These are phyloP conservation scores for Xerocomellus chrysenteron DNA, from an alignment of 768 basidiomycete species.

Conservation along the genomic window DNA sequence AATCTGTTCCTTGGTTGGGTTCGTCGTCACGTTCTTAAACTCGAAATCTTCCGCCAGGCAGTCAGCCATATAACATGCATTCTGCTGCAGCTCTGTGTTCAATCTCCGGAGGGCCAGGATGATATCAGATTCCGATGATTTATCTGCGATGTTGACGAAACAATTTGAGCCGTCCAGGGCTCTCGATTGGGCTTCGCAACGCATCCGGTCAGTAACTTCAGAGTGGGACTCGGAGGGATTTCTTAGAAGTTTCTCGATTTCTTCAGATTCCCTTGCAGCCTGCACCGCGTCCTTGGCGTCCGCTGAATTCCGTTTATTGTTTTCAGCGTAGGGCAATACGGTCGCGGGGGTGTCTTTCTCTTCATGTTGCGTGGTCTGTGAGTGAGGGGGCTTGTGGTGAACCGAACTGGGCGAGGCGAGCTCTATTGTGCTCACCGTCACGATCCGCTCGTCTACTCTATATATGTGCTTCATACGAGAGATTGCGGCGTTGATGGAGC, in stretches of 20 bases:
- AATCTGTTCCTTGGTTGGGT: not conserved
- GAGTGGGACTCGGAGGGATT: not conserved
- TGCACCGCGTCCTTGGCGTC: not conserved
- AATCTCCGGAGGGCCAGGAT: slow-evolving; percentile 4
- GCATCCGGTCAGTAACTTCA: slow-evolving; percentile 1
- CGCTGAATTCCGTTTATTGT: not conserved
- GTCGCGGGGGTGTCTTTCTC: not conserved
- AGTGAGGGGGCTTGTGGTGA: not conserved
- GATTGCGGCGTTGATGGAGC: not conserved
- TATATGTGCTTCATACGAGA: not conserved
- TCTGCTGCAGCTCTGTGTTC: slow-evolving; percentile 12
- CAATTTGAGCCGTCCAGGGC: slow-evolving; percentile 9
- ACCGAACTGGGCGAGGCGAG: not conserved
- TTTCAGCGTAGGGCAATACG: no score
- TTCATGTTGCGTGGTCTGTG: not conserved
- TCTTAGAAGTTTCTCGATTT: slow-evolving; percentile 3
- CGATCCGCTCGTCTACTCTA: not conserved
- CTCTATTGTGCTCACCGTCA: not conserved
- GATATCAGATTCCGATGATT: slow-evolving; percentile 13
- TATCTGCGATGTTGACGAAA: slow-evolving; percentile 7
- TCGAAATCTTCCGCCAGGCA: not conserved
- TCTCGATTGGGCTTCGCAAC: slow-evolving; percentile 10
- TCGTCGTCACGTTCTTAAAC: not conserved
- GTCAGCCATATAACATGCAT: slow-evolving; percentile 9
- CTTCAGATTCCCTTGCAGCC: not conserved